Base-by-base conservation (phyloP, 352 stramenopile genomes). In the Pythium grandisporangium region DNA sequence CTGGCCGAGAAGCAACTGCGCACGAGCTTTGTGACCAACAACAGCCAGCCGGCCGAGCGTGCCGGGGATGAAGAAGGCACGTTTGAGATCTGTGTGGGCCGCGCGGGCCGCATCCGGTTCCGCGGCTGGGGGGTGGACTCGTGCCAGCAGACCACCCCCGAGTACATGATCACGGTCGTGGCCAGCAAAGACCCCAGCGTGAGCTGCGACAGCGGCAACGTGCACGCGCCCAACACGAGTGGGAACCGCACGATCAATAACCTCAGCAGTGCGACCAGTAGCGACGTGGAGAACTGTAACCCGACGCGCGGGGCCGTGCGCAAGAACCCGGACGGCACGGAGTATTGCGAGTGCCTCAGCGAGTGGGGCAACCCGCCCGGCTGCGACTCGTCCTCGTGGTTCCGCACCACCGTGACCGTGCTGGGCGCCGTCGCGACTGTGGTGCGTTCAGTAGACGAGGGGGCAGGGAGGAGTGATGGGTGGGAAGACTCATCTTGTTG, bases 381-480 rank as follows among this genome's bases (percentile, higher is more conserved):
- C 16, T 69, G 59, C 35, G 48, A 53, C 25, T 16, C 42, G 33
- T 62, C 55, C 35, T 54, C 54, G 29, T 53, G 58, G 42, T 61
- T 48, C 45, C 61, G 62, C 45, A 65, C 55, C 27, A 48, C 62
- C 46, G 14, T 65, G 4, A 69, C 59, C 3, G 37, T 69, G 13
- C 49, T 52, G 19, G 59, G 59, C 20, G 59, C 49, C 7, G 24
- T 68, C 20, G 59, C 59, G 4, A 45, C 59, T 19, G 43, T 62
- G 33, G 59, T 68, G 52, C 29, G 45, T 57, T 14, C 27, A 14
- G 0, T 14, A 8, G 27, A 14, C 27, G 13, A 14, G 16, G 14
- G 22, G 13, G 37, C 17, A 22, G n/a, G n/a, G 6, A 1, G 16
- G 16, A 30, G 27, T 7, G 37, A 42, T 42, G 13, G 27, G 16